Percentiles rank a stretch among this genome's conserved stretches.
Evolutionary conservation across 2,329 filamentous ascomycete genomes (phyloP).

Genomic region (Hortaea werneckii): DNA sequence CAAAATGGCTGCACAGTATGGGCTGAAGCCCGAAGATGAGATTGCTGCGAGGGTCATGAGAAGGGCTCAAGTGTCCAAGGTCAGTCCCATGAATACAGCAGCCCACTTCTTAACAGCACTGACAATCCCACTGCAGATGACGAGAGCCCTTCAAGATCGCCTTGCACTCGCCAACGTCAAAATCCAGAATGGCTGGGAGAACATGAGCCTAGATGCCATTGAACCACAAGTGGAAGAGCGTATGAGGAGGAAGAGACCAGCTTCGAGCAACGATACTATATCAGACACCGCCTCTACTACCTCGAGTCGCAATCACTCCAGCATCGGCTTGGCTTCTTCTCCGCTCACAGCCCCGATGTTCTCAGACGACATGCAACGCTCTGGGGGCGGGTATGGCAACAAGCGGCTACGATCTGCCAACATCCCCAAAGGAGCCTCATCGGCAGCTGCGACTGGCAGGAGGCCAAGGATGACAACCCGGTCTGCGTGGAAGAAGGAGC

Average conservation of each 20-base stretch:
- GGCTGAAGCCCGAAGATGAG: constrained; percentile 22
- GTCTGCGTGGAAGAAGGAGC: constrained; percentile 63
- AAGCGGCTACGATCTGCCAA: constrained; percentile 20
- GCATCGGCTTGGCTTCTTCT: constrained; percentile 66
- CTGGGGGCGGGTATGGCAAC: constrained; percentile 46
- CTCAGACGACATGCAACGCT: constrained; percentile 68
- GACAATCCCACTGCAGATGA: constrained; percentile 56
- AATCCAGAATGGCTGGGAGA: constrained; percentile 90
- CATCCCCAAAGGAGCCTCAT: constrained; percentile 13
- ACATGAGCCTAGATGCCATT: constrained; percentile 74
- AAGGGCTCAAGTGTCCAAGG: constrained; percentile 30
- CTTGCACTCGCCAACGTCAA: constrained; percentile 95
- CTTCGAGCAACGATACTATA: constrained; percentile 58
- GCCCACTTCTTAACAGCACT: not conserved
- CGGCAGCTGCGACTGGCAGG: constrained; percentile 22
- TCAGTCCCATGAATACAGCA: constrained; percentile 9
- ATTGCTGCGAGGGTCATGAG: constrained; percentile 28
- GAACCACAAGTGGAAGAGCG: constrained; percentile 76
- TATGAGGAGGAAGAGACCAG: constrained; percentile 60
- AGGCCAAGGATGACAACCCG: constrained; percentile 21
- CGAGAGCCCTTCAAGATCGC: constrained; percentile 81
- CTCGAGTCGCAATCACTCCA: constrained; percentile 64
- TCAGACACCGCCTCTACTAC: constrained; percentile 81
- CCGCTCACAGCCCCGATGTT: constrained; percentile 75
- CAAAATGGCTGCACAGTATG: constrained; percentile 19